Base-by-base conservation (phyloP, 306 rosid genomes). In the Erythrophleum fordii region DNA sequence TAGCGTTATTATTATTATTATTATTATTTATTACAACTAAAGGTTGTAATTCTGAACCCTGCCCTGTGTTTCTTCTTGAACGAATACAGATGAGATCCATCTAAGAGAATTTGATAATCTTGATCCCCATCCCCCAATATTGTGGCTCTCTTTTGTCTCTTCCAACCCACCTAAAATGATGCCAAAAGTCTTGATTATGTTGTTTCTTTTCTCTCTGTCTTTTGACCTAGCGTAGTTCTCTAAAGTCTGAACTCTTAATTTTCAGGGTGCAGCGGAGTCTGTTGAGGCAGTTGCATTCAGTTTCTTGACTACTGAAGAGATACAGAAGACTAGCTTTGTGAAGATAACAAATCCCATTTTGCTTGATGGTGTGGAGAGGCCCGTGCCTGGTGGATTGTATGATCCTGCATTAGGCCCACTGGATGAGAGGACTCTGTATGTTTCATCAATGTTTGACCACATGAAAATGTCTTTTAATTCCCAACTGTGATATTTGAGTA, bases 331-430 rank as follows among this genome's bases (percentile, higher is more conserved):
- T 22, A 95, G 99, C 31, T 73, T 77, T 53, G 83, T 87, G 12
- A 93, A 88, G 81, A 62, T 93, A 34, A 86, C 89, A 8, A 84
- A 45, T 29, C 82, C 93, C 12, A 62, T 60, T 23, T 75, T 90
- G 61, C 73, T 87, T 6, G 87, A 90, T 42, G 1, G 16, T 2
- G 45, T 88, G 35, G 89, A 52, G 1, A 78, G 76, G 34, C 96
- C 98, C 0, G 85, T 88, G 11, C 67, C 83, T 8, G 89, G 83
- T 23, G 99, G 99, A 17, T 85, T 93, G 22, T 95, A 95, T 83
- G 99, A 95, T 79, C 91, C 94, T 8, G 91, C 97, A 11, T 62
- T 93, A 61, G 98, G 99, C 1, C 91, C 99, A n/a, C 44, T 90
- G 0, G 83, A 83, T 16, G 95, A 91, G 7, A 75, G 82, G 28